These are phyloP conservation scores for Entomortierella chlamydospora DNA, from an alignment of 192 early-diverging fungal species.

Conservation along the genomic window DNA sequence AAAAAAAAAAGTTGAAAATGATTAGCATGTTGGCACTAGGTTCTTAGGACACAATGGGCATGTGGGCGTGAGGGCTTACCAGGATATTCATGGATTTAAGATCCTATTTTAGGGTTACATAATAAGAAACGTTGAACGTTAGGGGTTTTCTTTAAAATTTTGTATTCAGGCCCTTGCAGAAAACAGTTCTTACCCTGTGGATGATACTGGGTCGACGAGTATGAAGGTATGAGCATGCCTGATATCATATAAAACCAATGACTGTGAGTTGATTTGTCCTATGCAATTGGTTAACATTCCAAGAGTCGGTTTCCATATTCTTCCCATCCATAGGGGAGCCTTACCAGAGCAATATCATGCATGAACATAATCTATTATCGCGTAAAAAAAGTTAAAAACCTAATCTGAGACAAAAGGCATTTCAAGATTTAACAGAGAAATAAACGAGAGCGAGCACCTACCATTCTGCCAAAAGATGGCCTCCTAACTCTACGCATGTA, in stretches of 20 bases:
- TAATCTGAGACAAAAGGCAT: too few species aligned
- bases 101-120: slow-evolving; percentile 51
- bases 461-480: slow-evolving; percentile 73
- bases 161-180: not conserved
- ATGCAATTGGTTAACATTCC: too few species aligned
- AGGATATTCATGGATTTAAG: slow-evolving; percentile 84
- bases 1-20: too few species aligned
- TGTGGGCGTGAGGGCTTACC: too few species aligned
- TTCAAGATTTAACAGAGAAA: too few species aligned
- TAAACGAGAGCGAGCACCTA: slow-evolving; percentile 10
- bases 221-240: slow-evolving; percentile 76
- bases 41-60: too few species aligned
- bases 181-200: slow-evolving; percentile 63
- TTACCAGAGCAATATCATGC: slow-evolving; percentile 77
- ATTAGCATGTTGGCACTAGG: too few species aligned
- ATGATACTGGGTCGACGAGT: slow-evolving; percentile 79
- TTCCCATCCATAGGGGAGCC: too few species aligned
- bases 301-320: too few species aligned
- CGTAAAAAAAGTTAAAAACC: too few species aligned
- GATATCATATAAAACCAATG: not conserved
- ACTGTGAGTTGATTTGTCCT: too few species aligned
- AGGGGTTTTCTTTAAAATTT: not conserved
- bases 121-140: not conserved
- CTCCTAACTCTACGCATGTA: slow-evolving; percentile 72
- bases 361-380: slow-evolving; percentile 76